Evolutionary conservation across 2,329 filamentous ascomycete genomes (phyloP).

Genomic region (Nemania abortiva): DNA sequence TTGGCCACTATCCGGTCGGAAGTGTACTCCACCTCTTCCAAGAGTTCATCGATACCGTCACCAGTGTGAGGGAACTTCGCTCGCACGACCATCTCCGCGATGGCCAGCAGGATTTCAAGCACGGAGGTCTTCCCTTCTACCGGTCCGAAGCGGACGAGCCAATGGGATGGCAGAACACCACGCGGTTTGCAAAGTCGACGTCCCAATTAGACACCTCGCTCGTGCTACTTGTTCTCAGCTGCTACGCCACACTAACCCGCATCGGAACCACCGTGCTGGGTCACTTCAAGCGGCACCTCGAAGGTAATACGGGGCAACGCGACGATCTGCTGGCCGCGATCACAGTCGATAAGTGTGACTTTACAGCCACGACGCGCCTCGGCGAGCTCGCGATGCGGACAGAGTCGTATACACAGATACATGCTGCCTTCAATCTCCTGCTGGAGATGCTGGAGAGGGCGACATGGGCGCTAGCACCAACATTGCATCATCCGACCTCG

Average conservation of each 20-base stretch:
- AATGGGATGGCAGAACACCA: neutral
- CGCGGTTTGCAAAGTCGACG: neutral
- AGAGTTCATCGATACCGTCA: neutral
- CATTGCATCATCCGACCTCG: neutral
- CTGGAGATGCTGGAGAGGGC: neutral
- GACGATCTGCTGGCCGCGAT: neutral
- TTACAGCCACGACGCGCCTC: neutral
- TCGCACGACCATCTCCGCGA: neutral
- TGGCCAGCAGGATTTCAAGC: neutral
- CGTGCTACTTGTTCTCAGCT: neutral
- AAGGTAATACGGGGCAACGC: constrained; percentile 1
- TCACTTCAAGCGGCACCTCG: neutral
- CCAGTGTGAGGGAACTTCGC: neutral
- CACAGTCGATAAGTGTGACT: neutral
- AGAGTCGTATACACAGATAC: neutral
- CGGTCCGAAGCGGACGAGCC: neutral
- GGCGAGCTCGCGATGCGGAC: neutral
- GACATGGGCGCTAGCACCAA: neutral
- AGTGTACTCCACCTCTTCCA: neutral
- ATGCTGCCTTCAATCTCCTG: neutral
- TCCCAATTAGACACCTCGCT: neutral
- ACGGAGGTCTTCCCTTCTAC: neutral
- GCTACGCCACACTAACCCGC: constrained; percentile 2
- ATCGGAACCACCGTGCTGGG: neutral
- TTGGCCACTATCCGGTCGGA: constrained; percentile 1